Evolutionary conservation across 257 asterid species (phyloP).

Genomic region (Solanum sitiens): DNA sequence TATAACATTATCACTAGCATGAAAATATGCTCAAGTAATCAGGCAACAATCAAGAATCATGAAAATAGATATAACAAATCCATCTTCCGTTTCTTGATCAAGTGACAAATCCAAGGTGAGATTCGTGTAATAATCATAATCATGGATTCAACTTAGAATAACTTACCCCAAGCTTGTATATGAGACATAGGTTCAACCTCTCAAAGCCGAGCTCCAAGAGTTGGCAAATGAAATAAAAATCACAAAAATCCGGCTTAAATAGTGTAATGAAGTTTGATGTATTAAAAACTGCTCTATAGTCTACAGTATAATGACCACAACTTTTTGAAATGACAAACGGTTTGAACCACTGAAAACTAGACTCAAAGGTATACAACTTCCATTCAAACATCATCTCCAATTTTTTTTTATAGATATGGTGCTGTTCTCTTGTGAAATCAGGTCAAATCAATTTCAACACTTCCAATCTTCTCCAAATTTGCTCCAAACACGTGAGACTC

Average conservation of each 20-base stretch:
- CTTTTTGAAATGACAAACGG: neutral
- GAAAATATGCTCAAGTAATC: neutral
- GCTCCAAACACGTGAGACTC: neutral
- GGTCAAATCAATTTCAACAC: neutral
- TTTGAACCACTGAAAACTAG: neutral
- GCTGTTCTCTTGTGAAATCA: neutral
- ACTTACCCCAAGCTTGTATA: neutral
- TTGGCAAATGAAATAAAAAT: neutral
- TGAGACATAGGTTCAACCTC: neutral
- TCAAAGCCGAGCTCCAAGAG: neutral
- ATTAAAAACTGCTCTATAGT: neutral
- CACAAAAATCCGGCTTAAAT: neutral
- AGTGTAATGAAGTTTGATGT: neutral
- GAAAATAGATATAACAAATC: neutral
- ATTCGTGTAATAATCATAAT: neutral
- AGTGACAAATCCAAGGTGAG: neutral
- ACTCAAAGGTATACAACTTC: neutral
- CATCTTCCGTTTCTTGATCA: neutral
- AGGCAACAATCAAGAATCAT: neutral
- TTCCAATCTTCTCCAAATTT: neutral
- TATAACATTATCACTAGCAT: neutral
- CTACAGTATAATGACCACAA: neutral
- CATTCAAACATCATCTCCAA: neutral
- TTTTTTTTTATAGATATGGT: neutral
- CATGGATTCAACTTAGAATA: neutral